Evolutionary conservation across 176 grass and related monocot species (phyloP).

Genomic region (Elymus sibiricus): DNA sequence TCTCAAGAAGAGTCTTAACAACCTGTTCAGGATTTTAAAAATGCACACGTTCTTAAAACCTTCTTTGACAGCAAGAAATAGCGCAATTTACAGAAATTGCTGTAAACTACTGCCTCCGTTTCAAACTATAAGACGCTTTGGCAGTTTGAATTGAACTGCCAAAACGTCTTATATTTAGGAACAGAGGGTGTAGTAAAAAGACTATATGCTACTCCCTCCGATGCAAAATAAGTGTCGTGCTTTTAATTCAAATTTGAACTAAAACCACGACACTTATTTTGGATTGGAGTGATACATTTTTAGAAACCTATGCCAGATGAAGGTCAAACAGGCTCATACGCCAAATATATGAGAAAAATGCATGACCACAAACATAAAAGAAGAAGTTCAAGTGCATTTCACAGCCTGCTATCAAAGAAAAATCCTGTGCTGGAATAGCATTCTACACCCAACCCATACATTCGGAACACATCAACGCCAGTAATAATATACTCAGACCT

Average conservation of each 20-base stretch:
- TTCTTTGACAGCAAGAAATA: slow-evolving; percentile 10
- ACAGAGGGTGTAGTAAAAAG: neutral
- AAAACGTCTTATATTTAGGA: no score
- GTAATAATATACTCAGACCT: neutral
- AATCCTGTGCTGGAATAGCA: neutral
- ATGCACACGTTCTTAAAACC: neutral
- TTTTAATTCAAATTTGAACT: no score
- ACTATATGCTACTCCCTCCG: neutral
- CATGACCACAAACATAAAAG: slow-evolving; percentile 16
- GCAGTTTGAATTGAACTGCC: no score
- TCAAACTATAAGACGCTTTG: neutral
- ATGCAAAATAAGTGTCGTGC: no score
- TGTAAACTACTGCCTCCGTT: neutral
- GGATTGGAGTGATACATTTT: neutral
- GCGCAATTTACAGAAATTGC: neutral
- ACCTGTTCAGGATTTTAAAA: slow-evolving; percentile 43
- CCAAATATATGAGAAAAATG: neutral
- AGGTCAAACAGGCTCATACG: slow-evolving; percentile 14
- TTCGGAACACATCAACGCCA: neutral
- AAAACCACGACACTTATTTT: no score
- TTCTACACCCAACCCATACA: neutral
- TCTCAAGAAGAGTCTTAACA: slow-evolving; percentile 87
- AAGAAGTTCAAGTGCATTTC: neutral
- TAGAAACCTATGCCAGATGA: neutral
- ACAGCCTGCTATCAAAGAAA: neutral